Evolutionary conservation across 2,329 filamentous ascomycete genomes (phyloP).

Genomic region (Teratosphaeria destructans): DNA sequence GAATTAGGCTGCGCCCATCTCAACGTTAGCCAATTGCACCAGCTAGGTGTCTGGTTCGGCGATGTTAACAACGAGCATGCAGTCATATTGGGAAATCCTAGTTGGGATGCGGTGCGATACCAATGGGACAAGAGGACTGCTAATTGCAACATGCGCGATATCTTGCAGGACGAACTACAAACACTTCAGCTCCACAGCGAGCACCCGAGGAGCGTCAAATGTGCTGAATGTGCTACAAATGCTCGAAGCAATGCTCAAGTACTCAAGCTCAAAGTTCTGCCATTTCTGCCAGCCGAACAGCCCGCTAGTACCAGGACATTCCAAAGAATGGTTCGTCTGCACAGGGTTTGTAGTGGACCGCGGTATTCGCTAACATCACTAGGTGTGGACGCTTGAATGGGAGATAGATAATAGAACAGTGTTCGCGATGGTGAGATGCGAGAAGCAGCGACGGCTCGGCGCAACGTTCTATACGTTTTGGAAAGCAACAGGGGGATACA

Average conservation of each 20-base stretch:
- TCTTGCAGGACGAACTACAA: neutral
- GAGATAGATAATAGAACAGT: neutral
- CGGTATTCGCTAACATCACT: neutral
- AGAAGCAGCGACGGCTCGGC: neutral
- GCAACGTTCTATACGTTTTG: neutral
- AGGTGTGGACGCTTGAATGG: neutral
- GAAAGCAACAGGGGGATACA: neutral
- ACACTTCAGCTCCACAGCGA: neutral
- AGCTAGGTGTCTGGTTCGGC: neutral
- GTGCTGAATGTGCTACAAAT: neutral
- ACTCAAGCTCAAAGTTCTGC: neutral
- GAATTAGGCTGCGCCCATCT: neutral
- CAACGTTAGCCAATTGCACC: neutral
- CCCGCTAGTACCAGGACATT: neutral
- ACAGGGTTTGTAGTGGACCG: neutral
- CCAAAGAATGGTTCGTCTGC: neutral
- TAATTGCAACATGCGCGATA: neutral
- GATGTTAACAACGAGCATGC: neutral
- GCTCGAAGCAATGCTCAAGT: neutral
- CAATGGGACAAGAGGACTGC: neutral
- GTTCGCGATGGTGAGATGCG: neutral
- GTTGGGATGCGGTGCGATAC: neutral
- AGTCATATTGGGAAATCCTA: neutral
- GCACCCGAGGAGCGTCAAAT: neutral
- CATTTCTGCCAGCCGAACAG: neutral